Conservation (phyloP, 805 yeast genomes). For the Pichia sporocuriosa region DNA sequence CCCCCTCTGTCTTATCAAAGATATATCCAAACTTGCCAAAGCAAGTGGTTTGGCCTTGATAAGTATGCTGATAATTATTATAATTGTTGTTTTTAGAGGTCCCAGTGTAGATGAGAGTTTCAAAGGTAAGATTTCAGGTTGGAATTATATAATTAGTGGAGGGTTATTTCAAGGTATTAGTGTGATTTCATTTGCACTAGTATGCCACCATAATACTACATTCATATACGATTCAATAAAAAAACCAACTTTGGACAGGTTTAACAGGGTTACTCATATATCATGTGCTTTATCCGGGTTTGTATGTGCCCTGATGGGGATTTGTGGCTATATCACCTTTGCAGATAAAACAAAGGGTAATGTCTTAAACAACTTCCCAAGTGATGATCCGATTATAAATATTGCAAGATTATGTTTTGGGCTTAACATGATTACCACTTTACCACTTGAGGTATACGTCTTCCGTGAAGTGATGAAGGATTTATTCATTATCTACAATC, state of each 20-base stretch:
- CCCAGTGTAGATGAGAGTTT: constrained; percentile 46
- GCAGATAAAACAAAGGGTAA: constrained; percentile 80
- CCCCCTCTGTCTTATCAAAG: constrained; percentile 74
- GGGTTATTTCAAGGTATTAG: constrained; percentile 83
- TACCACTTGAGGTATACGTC: constrained; percentile 86
- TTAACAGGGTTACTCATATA: constrained; percentile 72
- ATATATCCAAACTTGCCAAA: constrained; percentile 78
- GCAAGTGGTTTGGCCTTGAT: constrained; percentile 81
- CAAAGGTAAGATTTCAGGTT: constrained; percentile 40
- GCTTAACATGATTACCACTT: constrained; percentile 84
- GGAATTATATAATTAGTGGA: constrained; percentile 48
- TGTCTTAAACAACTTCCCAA: constrained; percentile 78
- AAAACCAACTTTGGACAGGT: constrained; percentile 68
- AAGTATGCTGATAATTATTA: constrained; percentile 75
- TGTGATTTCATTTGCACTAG: constrained; percentile 92
- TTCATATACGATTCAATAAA: constrained; percentile 81
- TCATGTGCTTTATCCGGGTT: constrained; percentile 77
- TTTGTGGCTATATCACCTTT: constrained; percentile 70
- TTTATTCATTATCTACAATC: constrained; percentile 32
- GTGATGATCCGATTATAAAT: constrained; percentile 67
- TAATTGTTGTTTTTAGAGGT: constrained; percentile 67
- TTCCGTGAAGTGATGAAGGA: constrained; percentile 82
- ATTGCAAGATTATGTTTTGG: constrained; percentile 90
- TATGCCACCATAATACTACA: constrained; percentile 91
- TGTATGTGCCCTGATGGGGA: constrained; percentile 71